Conservation (phyloP, 768 basidiomycete species). For the Serendipita sp. region DNA sequence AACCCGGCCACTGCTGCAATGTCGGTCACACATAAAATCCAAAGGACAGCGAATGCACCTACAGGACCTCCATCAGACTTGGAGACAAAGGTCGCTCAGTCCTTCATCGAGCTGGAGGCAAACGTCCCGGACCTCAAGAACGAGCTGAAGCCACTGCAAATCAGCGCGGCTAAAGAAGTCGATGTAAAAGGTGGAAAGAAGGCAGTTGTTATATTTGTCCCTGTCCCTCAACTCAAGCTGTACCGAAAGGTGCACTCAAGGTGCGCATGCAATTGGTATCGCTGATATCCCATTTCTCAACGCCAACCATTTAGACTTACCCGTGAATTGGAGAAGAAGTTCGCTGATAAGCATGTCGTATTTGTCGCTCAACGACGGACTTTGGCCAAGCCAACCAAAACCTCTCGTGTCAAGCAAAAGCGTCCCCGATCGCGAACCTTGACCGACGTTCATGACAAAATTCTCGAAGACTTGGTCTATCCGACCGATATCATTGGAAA, state of each 20-base stretch:
- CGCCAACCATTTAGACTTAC: constrained; percentile 56
- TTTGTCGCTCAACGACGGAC: constrained; percentile 98
- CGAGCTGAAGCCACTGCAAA: constrained; percentile 89
- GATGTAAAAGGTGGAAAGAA: constrained; percentile 99
- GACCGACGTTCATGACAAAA: constrained; percentile 94
- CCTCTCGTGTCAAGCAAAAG: constrained; percentile 87
- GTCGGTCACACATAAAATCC: constrained; percentile 49
- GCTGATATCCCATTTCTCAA: background rate
- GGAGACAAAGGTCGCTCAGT: constrained; percentile 85
- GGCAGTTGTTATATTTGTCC: constrained; percentile 97
- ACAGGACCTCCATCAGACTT: constrained; percentile 77
- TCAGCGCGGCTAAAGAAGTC: constrained; percentile 96
- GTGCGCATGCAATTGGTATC: constrained; percentile 27
- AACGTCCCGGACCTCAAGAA: constrained; percentile 96
- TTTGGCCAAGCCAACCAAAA: constrained; percentile 92
- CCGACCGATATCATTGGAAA: constrained; percentile 99
- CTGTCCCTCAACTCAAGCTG: constrained; percentile 92
- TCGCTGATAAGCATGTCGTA: constrained; percentile 97
- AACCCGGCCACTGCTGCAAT: background rate
- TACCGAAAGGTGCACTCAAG: constrained; percentile 97
- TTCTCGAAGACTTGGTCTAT: constrained; percentile 97
- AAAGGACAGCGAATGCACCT: constrained; percentile 93
- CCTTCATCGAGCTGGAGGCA: constrained; percentile 92
- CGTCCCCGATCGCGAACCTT: constrained; percentile 93
- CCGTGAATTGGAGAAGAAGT: constrained; percentile 99